Base-by-base conservation (phyloP, 805 yeast species). In the Lipomyces chichibuensis region DNA sequence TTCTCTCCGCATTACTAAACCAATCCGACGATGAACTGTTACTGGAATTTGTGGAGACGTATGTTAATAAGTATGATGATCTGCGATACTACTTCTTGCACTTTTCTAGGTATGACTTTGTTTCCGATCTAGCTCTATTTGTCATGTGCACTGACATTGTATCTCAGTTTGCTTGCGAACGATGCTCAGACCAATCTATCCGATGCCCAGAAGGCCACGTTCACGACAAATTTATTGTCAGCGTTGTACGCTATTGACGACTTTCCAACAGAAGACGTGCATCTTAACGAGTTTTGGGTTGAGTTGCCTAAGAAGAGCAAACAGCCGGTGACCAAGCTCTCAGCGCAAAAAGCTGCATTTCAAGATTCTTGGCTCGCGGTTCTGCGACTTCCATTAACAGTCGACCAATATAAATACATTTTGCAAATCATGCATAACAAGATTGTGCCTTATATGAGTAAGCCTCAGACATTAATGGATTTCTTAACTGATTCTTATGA, bases 381-480 rank as follows among this genome's bases (percentile, higher is more conserved):
- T 3, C 80, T 95, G 71, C 80, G 83, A 59, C 81, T 84, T 25
- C 82, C 85, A 2, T 75, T 85, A 13, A 76, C 83, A 0, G 66
- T 75, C 2, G 77, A 75, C 1, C 96, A 91, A 75, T 88, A 89
- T 77, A 91, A 91, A 76, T 80, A 88, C 1, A 82, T 88, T 4
- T 80, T 94, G 65, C 79, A 86, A 3, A 83, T 92, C 1, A 76
- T 95, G 72, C 98, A 95, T 77, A 92, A 91, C 75, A 81, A 96
- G 69, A 83, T 95, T 54, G 88, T 94, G 49, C 97, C 98, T 51
- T 85, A 84, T 74, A 84, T 92, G 83, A 83, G 85, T 57, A 88
- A 87, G 71, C 97, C 98, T 6, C 89, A 91, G 55, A 83, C 85
- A 68, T 80, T 95, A 57, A 93, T 95, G 97, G 99, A 94, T 80